Base-by-base conservation (phyloP, 2,329 filamentous ascomycete genomes). In the Claviceps sp. region DNA sequence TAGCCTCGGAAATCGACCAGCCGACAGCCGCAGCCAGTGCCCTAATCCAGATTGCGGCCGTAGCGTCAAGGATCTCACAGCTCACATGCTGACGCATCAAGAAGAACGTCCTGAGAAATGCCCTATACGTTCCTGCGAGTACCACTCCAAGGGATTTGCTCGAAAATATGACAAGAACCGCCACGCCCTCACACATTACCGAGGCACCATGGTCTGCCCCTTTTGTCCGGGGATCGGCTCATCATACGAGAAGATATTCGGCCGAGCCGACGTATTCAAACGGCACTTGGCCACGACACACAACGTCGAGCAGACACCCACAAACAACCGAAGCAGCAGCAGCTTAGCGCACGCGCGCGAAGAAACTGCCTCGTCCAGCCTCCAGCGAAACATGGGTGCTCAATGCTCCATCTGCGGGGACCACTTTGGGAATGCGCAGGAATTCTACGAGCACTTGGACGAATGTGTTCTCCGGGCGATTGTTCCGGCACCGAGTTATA, bases 121-220 rank as follows among this genome's bases (percentile, higher is more conserved):
- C 66, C 91, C 91, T 0, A 96, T 97, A 54, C 77, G 85, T 52
- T 90, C 84, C 2, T 97, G 91, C 72, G 89, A 96, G 61, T 97
- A 96, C 65, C 86, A 96, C 68, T 77, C 79, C 59, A 97, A 96
- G 67, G 91, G 91, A 0, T 97, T 97, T 62, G 91, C 91, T 3
- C 79, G 91, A 55, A 97, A 97, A 68, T 98, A 97, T 65, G 93
- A 97, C 71, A 96, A 96, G 75, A 97, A 97, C 67, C 76, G 93
- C 13, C 93, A 98, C 65, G 95, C 91, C 1, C 71, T 97, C 56
- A 97, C 91, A 2, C 93, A 97, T 64, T 98, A 97, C 74, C 95
- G 95, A 67, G 91, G 91, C 8, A 96, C 88, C 14, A 96, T 97
- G 89, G 86, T 95, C 7, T 98, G 93, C 62, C 90, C 90, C 5